Percentiles rank a stretch among this genome's conserved stretches.
These are phyloP conservation scores for Besnoitia besnoiti DNA, from an alignment of 169 alveolate species.

Conservation along the genomic window DNA sequence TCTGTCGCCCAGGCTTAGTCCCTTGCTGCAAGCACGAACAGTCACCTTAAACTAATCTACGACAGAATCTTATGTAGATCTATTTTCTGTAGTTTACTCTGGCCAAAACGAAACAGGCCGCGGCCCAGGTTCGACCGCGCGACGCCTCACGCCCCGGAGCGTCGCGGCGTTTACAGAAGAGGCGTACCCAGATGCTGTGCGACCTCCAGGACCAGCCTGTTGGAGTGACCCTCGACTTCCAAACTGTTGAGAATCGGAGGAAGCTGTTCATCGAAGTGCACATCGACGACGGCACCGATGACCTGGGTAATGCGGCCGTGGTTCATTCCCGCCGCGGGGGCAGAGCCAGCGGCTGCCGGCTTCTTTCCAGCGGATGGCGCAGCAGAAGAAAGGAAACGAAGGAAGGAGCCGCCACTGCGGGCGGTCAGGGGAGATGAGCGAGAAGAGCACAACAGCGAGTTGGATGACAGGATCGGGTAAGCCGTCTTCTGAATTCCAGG, in stretches of 20 bases:
- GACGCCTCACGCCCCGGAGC: no score
- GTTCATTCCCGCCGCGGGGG: constrained; percentile 48
- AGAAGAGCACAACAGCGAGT: not conserved
- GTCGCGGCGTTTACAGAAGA: no score
- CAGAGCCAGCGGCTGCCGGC: not conserved
- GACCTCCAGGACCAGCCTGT: constrained; percentile 93
- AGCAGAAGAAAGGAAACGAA: not conserved
- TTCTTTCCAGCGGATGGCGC: not conserved
- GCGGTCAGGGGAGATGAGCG: not conserved
- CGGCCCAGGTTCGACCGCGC: no score
- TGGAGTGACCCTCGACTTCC: constrained; percentile 86
- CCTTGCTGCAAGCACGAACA: no score
- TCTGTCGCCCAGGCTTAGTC: no score
- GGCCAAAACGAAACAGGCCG: no score
- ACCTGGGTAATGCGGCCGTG: constrained; percentile 93
- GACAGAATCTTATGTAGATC: no score
- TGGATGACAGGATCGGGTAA: not conserved
- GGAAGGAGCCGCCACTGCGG: not conserved
- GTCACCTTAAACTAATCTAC: no score
- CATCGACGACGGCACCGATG: constrained; percentile 98
- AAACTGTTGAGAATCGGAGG: constrained; percentile 96
- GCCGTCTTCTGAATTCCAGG: no score
- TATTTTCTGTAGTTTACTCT: no score
- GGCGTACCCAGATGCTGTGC: constrained; percentile 96
- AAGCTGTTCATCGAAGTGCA: constrained; percentile 93